phyloP scores from a whole-genome alignment of 1,139 yeast genomes.

The Zhuliangozyma parablackwelliae region DNA sequence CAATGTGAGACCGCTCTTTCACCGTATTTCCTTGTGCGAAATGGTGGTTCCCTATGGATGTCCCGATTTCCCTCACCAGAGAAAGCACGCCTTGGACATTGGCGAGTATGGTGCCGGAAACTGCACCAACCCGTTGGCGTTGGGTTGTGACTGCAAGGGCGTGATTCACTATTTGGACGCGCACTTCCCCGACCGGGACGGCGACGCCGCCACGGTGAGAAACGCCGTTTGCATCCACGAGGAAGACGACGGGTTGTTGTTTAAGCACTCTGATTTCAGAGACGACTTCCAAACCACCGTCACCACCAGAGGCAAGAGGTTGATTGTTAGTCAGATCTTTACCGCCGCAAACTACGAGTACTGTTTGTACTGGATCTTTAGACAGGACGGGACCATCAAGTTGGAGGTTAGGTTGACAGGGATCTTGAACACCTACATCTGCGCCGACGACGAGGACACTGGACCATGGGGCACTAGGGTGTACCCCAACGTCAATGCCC shows the following conservation, averaged over 20 bases:
- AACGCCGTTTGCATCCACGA: conserved; percentile 82
- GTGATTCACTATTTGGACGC: conserved; percentile 79
- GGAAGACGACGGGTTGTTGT: conserved; percentile 75
- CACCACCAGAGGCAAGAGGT: conserved; percentile 69
- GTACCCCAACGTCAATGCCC: conserved; percentile 78
- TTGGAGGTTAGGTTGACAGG: conserved; percentile 78
- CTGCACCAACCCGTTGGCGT: conserved; percentile 72
- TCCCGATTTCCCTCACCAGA: conserved; percentile 76
- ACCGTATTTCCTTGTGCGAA: conserved; percentile 72
- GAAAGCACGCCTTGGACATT: conserved; percentile 81
- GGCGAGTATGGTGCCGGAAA: conserved; percentile 88
- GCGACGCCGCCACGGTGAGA: conserved; percentile 66
- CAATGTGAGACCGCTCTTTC: conserved; percentile 64
- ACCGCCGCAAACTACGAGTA: conserved; percentile 86
- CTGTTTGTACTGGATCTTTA: conserved; percentile 76
- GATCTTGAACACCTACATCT: conserved; percentile 65
- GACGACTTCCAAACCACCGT: conserved; percentile 73
- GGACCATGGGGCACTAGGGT: conserved; percentile 81
- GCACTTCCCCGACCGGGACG: conserved; percentile 60
- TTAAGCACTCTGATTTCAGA: conserved; percentile 80
- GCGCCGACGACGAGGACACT: conserved; percentile 58
- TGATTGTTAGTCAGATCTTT: conserved; percentile 72
- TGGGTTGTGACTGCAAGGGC: conserved; percentile 85
- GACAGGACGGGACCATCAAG: conserved; percentile 80
- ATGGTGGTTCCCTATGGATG: conserved; percentile 84